A percentile compares a stretch with the other conserved stretches of the same genome.
These are phyloP conservation scores for Ogataea siamensis DNA, from an alignment of 805 yeast species.

Conservation along the genomic window DNA sequence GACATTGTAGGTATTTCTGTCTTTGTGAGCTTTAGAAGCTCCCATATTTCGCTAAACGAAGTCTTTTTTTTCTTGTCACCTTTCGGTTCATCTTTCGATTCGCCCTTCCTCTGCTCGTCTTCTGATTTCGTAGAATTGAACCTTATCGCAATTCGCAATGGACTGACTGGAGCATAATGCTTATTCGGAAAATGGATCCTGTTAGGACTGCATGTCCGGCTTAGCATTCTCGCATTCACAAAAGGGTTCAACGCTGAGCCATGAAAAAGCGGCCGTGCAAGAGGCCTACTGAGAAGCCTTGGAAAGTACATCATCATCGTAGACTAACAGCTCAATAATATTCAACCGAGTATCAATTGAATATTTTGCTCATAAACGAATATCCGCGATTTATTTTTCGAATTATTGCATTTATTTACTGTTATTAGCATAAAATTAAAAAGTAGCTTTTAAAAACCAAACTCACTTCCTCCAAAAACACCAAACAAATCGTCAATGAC, in stretches of 20 bases:
- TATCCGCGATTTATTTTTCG: conserved; percentile 1
- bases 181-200: too few relatives aligned
- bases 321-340: neutral
- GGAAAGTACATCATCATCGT: conserved; percentile 1
- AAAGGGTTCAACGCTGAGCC: neutral
- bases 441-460: conserved; percentile 10
- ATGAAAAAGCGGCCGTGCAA: neutral
- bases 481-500: conserved; percentile 20
- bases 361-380: conserved; percentile 1
- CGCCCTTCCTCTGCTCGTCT: neutral
- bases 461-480: conserved; percentile 15
- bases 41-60: conserved; percentile 38
- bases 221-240: neutral
- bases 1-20: conserved; percentile 55
- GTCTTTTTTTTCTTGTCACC: conserved; percentile 16
- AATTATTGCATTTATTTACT: conserved; percentile 1
- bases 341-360: neutral
- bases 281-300: neutral
- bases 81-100: neutral
- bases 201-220: neutral
- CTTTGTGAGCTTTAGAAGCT: conserved; percentile 55
- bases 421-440: too few relatives aligned
- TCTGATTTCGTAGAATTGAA: neutral
- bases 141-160: neutral
- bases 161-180: too few relatives aligned